A percentile compares a stretch with the other conserved stretches of the same genome.
These are phyloP conservation scores for Penicillium sp. DNA, from an alignment of 2,329 filamentous ascomycete species.

Conservation along the genomic window DNA sequence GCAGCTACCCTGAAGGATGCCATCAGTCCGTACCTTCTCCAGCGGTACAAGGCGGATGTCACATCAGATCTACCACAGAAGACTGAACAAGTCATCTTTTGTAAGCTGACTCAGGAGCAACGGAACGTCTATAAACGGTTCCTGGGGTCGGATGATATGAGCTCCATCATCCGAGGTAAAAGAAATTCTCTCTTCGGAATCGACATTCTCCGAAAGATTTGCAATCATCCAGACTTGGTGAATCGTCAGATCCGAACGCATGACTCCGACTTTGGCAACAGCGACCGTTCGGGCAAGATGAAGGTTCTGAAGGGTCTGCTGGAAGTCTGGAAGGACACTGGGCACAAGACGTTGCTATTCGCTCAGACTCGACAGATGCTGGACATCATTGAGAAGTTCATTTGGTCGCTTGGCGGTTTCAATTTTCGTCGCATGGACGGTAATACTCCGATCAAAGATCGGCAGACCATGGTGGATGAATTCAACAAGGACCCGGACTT, in stretches of 20 bases:
- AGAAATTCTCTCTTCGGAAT: conserved; percentile 82
- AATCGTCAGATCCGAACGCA: conserved; percentile 57
- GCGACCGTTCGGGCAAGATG: conserved; percentile 86
- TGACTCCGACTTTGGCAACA: conserved; percentile 66
- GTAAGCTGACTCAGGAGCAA: conserved; percentile 78
- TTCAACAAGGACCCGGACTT: conserved; percentile 79
- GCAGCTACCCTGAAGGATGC: conserved; percentile 90
- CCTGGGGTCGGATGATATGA: conserved; percentile 75
- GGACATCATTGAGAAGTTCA: conserved; percentile 81
- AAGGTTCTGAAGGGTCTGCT: conserved; percentile 84
- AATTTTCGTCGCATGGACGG: conserved; percentile 90
- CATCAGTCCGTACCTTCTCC: conserved; percentile 86
- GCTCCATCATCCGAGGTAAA: conserved; percentile 67
- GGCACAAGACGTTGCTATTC: conserved; percentile 90
- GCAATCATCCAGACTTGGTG: conserved; percentile 88
- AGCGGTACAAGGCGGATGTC: conserved; percentile 89
- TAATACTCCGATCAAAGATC: conserved; percentile 75
- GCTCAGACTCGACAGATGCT: conserved; percentile 93
- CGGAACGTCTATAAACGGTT: conserved; percentile 75
- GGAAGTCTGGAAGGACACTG: conserved; percentile 82
- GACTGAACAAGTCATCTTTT: conserved; percentile 92
- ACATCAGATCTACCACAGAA: conserved; percentile 91
- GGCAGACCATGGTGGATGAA: conserved; percentile 84
- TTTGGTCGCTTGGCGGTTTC: conserved; percentile 61
- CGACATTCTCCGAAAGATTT: conserved; percentile 89